Base-by-base conservation (phyloP, 140 eudicot species). In the Flaveria floridana region DNA sequence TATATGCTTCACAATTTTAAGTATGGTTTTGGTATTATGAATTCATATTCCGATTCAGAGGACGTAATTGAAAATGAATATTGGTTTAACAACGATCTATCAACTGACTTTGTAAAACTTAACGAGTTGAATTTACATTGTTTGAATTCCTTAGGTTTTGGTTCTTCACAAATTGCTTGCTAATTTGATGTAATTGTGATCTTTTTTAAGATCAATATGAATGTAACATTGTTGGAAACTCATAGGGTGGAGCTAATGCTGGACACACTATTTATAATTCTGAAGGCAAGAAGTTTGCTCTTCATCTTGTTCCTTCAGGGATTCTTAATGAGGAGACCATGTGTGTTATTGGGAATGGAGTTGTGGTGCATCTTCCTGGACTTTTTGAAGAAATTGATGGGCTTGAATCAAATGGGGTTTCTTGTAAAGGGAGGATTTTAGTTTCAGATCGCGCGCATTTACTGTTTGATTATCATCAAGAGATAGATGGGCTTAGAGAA, bases 181-280 rank as follows among this genome's bases (percentile, higher is more conserved):
- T 26, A 26, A 26, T 26, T 26, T 26, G 30, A 26, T 26, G 30
- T 26, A 26, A 26, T 26, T 3, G 30, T 26, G 30, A 26, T 14
- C 0, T 8, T 3, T 14, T 52, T 52, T 3, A 52, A 15, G 59
- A 52, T 52, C 2, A 47, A 47, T 10, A 47, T 10, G 12, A 47
- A 47, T 47, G 52, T 47, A 47, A 47, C 14, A 8, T 47, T 1
- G 15, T 47, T 8, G 51, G 15, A 9, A 47, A 8, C 10, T 13
- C 52, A 47, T 47, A 92, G 98, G 98, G 98, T 72, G 98, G 98
- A 69, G 96, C 97, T 52, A 93, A 93, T 80, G 98, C 98, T 56
- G 98, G 98, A 20, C 98, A 93, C 84, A 93, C 98, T 16, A 93
- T 93, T 4, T 93, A 93, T 47, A 88, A 93, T 30, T 84, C 96